Percentiles rank a stretch among this genome's conserved stretches.
Conservation (phyloP, 2,329 filamentous ascomycete genomes). For the Lachnellula cervina region DNA sequence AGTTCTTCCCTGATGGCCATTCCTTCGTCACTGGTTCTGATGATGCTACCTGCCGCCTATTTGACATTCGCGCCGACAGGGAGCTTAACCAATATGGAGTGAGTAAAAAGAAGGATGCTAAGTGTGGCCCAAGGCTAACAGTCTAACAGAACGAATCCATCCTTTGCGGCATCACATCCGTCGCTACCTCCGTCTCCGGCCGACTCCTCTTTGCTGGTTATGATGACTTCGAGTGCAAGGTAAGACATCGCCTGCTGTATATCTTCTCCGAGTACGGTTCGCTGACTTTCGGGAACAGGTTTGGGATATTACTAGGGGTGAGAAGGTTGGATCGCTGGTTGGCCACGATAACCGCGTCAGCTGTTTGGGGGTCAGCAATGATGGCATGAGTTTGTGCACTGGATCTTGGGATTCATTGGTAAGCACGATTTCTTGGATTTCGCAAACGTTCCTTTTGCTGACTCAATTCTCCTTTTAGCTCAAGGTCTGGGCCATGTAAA, state of each 20-base stretch:
- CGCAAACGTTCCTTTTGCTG: background rate
- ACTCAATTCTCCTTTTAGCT: conserved; percentile 47
- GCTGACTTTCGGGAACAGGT: conserved; percentile 53
- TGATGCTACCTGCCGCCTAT: conserved; percentile 93
- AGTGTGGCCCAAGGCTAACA: conserved; percentile 11
- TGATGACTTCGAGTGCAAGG: conserved; percentile 99
- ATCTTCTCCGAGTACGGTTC: background rate
- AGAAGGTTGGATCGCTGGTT: conserved; percentile 93
- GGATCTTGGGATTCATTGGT: conserved; percentile 99
- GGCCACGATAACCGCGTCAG: conserved; percentile 99
- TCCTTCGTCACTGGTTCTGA: conserved; percentile 98
- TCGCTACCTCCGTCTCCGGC: conserved; percentile 95
- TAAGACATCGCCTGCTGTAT: conserved; percentile 39
- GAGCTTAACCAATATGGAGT: conserved; percentile 66
- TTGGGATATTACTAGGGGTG: conserved; percentile 94
- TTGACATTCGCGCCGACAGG: conserved; percentile 94
- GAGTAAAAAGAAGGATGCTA: conserved; percentile 33
- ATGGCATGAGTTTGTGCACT: conserved; percentile 98
- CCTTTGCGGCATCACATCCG: conserved; percentile 95
- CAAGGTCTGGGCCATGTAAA: conserved; percentile 71
- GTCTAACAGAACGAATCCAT: conserved; percentile 80
- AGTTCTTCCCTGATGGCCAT: conserved; percentile 98
- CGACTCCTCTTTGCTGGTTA: conserved; percentile 94
- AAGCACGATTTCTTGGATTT: conserved; percentile 40
- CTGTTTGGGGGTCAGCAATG: conserved; percentile 97